Conservation (phyloP, 1,139 yeast genomes). For the Taphrina confusa region DNA sequence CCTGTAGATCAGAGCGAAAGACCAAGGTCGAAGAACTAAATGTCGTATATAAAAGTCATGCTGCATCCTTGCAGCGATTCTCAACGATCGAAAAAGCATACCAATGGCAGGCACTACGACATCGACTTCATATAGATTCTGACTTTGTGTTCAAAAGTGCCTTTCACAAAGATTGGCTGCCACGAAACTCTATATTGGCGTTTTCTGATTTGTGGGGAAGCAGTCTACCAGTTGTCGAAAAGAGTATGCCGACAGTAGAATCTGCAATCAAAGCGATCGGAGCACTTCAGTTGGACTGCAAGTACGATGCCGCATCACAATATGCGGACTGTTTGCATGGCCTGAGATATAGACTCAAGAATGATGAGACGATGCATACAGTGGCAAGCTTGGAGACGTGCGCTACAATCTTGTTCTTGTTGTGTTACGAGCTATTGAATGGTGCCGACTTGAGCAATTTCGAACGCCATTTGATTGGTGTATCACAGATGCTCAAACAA, state of each 20-base stretch:
- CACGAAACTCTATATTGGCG: neutral
- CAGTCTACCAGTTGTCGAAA: neutral
- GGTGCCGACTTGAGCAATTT: neutral
- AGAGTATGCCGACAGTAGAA: neutral
- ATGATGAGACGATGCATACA: neutral
- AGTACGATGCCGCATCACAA: neutral
- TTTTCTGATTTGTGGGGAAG: neutral
- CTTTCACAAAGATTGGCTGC: neutral
- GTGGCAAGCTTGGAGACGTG: neutral
- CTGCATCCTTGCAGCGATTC: too few relatives aligned
- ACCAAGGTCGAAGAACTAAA: too few relatives aligned
- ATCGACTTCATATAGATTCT: neutral
- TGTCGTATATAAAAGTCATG: too few relatives aligned
- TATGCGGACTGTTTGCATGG: neutral
- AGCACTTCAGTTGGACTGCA: neutral
- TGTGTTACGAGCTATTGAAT: conserved; percentile 5
- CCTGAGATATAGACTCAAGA: neutral
- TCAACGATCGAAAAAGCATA: neutral
- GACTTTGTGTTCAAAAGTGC: neutral
- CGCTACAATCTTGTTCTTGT: neutral
- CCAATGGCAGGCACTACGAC: neutral
- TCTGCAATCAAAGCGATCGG: conserved; percentile 10
- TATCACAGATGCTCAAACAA: neutral
- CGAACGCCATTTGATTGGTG: neutral
- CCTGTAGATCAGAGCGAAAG: too few relatives aligned